Evolutionary conservation across 768 basidiomycete genomes (phyloP).

Genomic region (Lactifluus subvellereus): DNA sequence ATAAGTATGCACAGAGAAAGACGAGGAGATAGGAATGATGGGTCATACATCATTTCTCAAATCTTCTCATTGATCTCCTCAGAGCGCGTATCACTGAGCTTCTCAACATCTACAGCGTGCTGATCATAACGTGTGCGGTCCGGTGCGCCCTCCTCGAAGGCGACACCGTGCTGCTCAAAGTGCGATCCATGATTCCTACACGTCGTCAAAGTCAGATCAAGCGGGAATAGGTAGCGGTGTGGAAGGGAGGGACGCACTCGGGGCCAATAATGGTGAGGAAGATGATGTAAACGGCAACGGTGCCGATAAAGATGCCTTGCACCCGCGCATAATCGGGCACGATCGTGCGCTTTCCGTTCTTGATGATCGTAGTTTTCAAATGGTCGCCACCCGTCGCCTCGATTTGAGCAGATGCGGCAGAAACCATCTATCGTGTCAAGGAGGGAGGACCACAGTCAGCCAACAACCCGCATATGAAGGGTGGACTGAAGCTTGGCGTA

Average conservation of each 20-base stretch:
- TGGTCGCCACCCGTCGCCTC: constrained; percentile 35
- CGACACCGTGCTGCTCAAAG: not conserved
- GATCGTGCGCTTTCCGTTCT: constrained; percentile 7
- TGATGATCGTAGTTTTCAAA: constrained; percentile 20
- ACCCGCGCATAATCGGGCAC: constrained; percentile 53
- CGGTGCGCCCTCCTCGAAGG: not conserved
- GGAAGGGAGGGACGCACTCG: constrained; percentile 43
- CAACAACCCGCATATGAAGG: not conserved
- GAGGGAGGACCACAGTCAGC: not conserved
- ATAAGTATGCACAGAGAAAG: not conserved
- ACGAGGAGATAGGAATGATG: not conserved
- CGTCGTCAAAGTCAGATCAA: not conserved
- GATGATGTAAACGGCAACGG: constrained; percentile 74
- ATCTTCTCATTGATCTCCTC: not conserved
- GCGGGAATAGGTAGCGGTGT: not conserved
- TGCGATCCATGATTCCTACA: constrained; percentile 7
- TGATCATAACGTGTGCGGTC: not conserved
- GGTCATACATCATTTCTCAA: not conserved
- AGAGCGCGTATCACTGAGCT: not conserved
- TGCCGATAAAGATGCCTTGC: constrained; percentile 84
- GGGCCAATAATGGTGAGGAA: constrained; percentile 74
- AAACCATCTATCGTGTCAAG: constrained; percentile 34
- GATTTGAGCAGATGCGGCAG: constrained; percentile 43
- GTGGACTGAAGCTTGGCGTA: not conserved
- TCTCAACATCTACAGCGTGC: not conserved